A percentile compares a stretch with the other conserved stretches of the same genome.
phyloP scores from a whole-genome alignment of 192 early-diverging fungal genomes.

The Backusella macrospora region DNA sequence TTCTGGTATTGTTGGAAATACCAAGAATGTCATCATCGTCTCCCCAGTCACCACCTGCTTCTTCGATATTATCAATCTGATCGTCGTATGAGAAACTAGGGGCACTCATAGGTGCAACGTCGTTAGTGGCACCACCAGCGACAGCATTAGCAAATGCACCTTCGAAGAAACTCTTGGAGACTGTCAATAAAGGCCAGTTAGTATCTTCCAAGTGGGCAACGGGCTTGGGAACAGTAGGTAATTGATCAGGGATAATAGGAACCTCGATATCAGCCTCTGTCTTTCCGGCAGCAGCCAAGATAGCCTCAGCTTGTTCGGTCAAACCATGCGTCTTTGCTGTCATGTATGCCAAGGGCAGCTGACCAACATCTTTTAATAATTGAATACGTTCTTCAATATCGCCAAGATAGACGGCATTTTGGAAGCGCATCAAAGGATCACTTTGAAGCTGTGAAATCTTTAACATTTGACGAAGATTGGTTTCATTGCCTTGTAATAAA shows the following conservation, averaged over 20 bases:
- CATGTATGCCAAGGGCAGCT: constrained; percentile 90
- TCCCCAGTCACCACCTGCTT: constrained; percentile 77
- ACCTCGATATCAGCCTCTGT: constrained; percentile 62
- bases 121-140: neutral
- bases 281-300: constrained; percentile 74
- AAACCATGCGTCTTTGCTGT: constrained; percentile 91
- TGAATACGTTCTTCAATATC: constrained; percentile 91
- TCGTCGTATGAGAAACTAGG: constrained; percentile 56
- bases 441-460: constrained; percentile 88
- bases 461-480: constrained; percentile 93
- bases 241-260: constrained; percentile 42
- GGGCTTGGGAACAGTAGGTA: constrained; percentile 74
- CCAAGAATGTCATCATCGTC: constrained; percentile 71
- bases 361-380: constrained; percentile 84
- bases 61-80: constrained; percentile 57
- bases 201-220: constrained; percentile 71
- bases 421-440: constrained; percentile 89
- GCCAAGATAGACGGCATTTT: constrained; percentile 90
- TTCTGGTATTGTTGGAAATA: constrained; percentile 41
- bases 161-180: constrained; percentile 87
- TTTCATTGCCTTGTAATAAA: constrained; percentile 86
- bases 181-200: constrained; percentile 93
- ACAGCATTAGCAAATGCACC: constrained; percentile 51
- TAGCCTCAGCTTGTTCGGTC: constrained; percentile 79
- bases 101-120: constrained; percentile 47